phyloP scores from a whole-genome alignment of 495 filamentous ascomycete species.

The Trichoderma virens region DNA sequence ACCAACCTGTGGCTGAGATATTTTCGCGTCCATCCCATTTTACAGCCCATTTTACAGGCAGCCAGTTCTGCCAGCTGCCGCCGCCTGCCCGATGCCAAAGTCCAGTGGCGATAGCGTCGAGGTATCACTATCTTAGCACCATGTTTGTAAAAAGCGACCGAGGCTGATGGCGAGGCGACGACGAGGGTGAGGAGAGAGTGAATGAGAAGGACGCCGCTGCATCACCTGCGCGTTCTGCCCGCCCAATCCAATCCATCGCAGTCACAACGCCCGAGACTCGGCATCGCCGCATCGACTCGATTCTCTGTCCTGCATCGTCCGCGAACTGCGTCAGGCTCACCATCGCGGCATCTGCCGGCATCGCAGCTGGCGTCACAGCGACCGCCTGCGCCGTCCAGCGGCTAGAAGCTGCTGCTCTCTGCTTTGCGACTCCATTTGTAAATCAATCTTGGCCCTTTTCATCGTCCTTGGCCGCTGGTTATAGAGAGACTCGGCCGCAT shows the following conservation, averaged over 20 bases:
- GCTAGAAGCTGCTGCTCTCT: not conserved
- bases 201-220: not conserved
- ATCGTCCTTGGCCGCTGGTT: not conserved
- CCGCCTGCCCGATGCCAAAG: not conserved
- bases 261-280: not conserved
- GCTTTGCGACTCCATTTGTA: not conserved
- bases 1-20: not conserved
- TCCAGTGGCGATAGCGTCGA: conserved; percentile 4
- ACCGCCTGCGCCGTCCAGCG: not conserved
- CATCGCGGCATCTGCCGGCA: not conserved
- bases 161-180: conserved; percentile 1
- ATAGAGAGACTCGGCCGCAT: not conserved
- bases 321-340: not conserved
- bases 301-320: not conserved
- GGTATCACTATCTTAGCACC: not conserved
- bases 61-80: not conserved
- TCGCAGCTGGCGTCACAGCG: not conserved
- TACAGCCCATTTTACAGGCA: not conserved
- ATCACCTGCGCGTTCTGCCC: not conserved
- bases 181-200: conserved; percentile 5
- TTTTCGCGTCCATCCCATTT: not conserved
- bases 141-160: not conserved
- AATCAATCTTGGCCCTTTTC: not conserved
- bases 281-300: not conserved
- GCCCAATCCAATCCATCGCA: not conserved